Evolutionary conservation across 2,329 filamentous ascomycete species (phyloP), one percentile per base, ranked within the genome.

Genomic region (Calonectria montana): DNA sequence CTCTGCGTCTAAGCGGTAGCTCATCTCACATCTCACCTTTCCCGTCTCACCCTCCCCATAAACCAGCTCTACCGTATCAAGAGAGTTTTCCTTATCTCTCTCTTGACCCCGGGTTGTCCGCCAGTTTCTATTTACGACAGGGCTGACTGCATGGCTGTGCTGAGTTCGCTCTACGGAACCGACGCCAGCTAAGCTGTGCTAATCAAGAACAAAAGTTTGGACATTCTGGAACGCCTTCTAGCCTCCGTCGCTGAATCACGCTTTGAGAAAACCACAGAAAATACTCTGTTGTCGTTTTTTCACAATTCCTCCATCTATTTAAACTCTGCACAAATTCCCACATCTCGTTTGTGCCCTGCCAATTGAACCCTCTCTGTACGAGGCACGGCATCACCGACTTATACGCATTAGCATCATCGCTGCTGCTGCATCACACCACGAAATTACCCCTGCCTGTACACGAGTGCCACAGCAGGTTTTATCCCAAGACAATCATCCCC

Each of bases 71-170:
- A 68, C 72, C 76, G 73, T 76, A 79, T 78, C 77, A 78, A 79
- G 75, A 77, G 77, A 76, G 72, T 59, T 66, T 63, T 57, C 74
- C 74, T 79, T 79, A 79, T 79, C 78, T 79, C 74, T 79, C 74
- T 72, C 68, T 61, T 71, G 69, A 69, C 67, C 70, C 74, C 70
- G 59, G 53, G 55, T 65, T 67, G 37, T 64, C 70, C 73, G 70
- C 74, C 76, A 76, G 78, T 74, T 79, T 70, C 78, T 79, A 79
- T 79, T 79, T 79, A 73, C 74, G 68, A 79, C 76, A 79, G 76
- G 67, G 78, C 76, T 79, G 78, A 79, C 76, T 75, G 77, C 72
- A 79, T 79, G 78, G 78, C 78, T 79, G 76, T 79, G 73, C 71
- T 79, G 78, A 79, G 76, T 79, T 76, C 75, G 77, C 75, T 76